Evolutionary conservation across 176 grass and related monocot species (phyloP).

Genomic region (Areca catechu): DNA sequence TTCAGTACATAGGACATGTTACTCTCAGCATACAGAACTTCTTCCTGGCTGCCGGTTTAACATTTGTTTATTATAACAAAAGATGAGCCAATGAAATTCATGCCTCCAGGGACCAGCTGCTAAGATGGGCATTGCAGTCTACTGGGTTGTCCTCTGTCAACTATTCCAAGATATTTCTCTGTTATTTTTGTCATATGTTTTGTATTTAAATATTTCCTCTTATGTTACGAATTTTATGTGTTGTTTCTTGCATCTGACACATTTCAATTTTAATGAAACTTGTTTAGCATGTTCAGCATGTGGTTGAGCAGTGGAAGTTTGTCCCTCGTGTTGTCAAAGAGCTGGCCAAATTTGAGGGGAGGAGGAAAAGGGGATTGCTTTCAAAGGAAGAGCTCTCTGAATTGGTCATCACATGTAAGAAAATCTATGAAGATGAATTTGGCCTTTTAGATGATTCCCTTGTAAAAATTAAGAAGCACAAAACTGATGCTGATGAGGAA

Average conservation of each 20-base stretch:
- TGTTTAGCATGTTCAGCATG: constrained; percentile 46
- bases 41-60: too few species aligned
- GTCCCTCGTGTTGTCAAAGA: constrained; percentile 59
- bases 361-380: constrained; percentile 23
- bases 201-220: too few species aligned
- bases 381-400: constrained; percentile 38
- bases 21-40: too few species aligned
- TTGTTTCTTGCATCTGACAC: not conserved
- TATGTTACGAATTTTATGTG: too few species aligned
- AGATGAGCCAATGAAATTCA: too few species aligned
- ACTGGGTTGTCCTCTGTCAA: too few species aligned
- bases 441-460: constrained; percentile 11
- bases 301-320: constrained; percentile 73
- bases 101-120: too few species aligned
- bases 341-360: constrained; percentile 40
- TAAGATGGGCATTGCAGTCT: too few species aligned
- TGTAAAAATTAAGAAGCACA: constrained; percentile 25
- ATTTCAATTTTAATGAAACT: not conserved
- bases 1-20: too few species aligned
- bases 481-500: constrained; percentile 1
- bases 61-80: too few species aligned
- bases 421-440: constrained; percentile 56
- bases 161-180: too few species aligned
- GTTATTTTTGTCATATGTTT: too few species aligned
- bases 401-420: constrained; percentile 57